Base-by-base conservation (phyloP, 805 yeast genomes). In the Metschnikowia amazonensis region DNA sequence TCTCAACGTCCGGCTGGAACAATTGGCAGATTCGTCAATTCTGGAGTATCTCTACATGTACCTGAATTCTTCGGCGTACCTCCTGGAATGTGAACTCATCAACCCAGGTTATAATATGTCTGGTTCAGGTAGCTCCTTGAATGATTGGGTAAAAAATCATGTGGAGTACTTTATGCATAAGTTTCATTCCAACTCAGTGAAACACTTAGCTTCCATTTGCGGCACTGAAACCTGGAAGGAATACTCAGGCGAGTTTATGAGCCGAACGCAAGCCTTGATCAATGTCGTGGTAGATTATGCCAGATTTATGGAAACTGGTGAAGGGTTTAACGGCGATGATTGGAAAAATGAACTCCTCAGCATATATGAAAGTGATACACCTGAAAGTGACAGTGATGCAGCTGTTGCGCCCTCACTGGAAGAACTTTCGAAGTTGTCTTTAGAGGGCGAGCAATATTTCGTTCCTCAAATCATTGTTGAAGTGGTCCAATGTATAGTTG, bases 221-320 rank as follows among this genome's bases (percentile, higher is more conserved):
- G 90, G 86, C 42, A 67, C 69, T 38, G 98, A 90, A 52, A 68
- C 68, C 18, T 92, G 98, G 98, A 80, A 78, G 47, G 95, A 90
- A 43, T 78, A 76, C 16, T 76, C 78, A n/a, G 77, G 82, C 8
- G 59, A 78, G 0, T 59, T 60, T 1, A 61, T 81, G 21, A 21
- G 31, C 5, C 49, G 43, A 3, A 43, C 57, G 11, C 76, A 72
- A 50, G 23, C 4, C 0, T 20, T 53, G 1, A 25, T 66, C 10
- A 52, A 68, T 40, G 59, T 62, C 41, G 40, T 69, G 2, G 23
- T 57, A 2, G 60, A 55, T 2, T 65, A 61, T 39, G 52, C 64
- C 3, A 53, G 53, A n/a, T 62, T 45, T 36, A 42, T 65, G 17
- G 60, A 56, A 30, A 45, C 54, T 3, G 52, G 50, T 27, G 29